A percentile compares a stretch with the other conserved stretches of the same genome.
Conservation (phyloP, 768 basidiomycete species). For the Mycena olivaceomarginata region DNA sequence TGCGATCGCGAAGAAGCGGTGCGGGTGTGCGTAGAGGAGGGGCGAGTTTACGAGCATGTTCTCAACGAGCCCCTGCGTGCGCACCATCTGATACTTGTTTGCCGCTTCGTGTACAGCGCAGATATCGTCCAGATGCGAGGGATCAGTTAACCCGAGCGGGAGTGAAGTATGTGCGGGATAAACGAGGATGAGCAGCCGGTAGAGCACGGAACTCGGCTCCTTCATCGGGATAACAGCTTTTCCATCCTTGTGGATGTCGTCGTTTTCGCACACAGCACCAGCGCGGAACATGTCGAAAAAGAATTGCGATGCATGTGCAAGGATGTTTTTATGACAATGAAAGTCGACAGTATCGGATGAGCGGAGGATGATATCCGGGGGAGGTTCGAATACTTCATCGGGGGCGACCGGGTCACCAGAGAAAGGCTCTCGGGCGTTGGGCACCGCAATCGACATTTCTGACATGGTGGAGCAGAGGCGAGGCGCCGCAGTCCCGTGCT, state of each 20-base stretch:
- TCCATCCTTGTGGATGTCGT: slow-evolving; percentile 34
- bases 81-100: slow-evolving; percentile 38
- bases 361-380: slow-evolving; percentile 30
- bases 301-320: slow-evolving; percentile 31
- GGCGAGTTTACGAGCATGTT: slow-evolving; percentile 22
- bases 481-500: too few relatives aligned
- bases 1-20: slow-evolving; percentile 37
- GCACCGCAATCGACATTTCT: neutral
- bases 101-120: slow-evolving; percentile 33
- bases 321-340: slow-evolving; percentile 34
- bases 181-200: slow-evolving; percentile 25
- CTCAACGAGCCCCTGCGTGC: slow-evolving; percentile 28
- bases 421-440: slow-evolving; percentile 28
- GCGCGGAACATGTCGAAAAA: slow-evolving; percentile 32
- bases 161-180: slow-evolving; percentile 24
- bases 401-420: slow-evolving; percentile 14
- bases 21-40: slow-evolving; percentile 25
- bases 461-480: neutral
- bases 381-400: slow-evolving; percentile 16
- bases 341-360: slow-evolving; percentile 33
- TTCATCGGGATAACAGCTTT: slow-evolving; percentile 28
- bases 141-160: neutral
- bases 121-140: slow-evolving; percentile 21
- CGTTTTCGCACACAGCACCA: slow-evolving; percentile 25
- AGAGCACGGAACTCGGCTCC: slow-evolving; percentile 15